Evolutionary conservation across 306 rosid genomes (phyloP), one percentile per base, ranked within the genome.

Genomic region (Gastrolobium villosum): DNA sequence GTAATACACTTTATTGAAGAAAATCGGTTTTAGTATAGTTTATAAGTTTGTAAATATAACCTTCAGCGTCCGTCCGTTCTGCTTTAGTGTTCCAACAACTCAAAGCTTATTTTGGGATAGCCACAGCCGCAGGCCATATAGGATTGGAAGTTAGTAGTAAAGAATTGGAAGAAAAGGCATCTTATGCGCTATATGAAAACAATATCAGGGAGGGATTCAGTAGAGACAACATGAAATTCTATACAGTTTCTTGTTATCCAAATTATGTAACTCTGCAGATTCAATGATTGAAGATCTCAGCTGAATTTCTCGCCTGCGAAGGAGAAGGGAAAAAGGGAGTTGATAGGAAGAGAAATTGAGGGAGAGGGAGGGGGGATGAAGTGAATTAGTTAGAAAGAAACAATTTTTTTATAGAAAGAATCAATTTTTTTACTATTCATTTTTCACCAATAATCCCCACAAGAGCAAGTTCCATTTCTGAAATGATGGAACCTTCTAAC

Each of bases 401-500:
- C 28, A 41, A 48, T 41, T 13, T 48, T 20, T 20, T 20, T 20
- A 20, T 20, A 20, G 26, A 20, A 20, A 20, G 4, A n/a, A 32
- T 30, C 44, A 13, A 56, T 4, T 2, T 70, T 6, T 59, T 50
- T 59, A 34, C 49, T 36, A 39, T 63, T 54, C 59, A 30, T 6
- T 2, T 54, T 55, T 81, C 44, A 94, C 98, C 98, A 94, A 80
- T 92, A 94, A 86, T 94, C 97, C 62, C 96, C 89, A 82, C 98
- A 94, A 35, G 98, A 94, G 86, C 97, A 94, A 75, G 79, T 75
- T 52, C 97, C 98, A 63, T 90, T 85, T 75, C 62, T 89, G 82
- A 94, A 94, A 89, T 90, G 97, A 86, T 94, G 98, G 84, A 94
- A 94, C 81, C 99, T 86, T 79, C 90, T 91, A n/a, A 91, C 93